A percentile compares a stretch with the other conserved stretches of the same genome.
phyloP scores from a whole-genome alignment of 2,329 filamentous ascomycete species.

The Fusarium tricinctum region DNA sequence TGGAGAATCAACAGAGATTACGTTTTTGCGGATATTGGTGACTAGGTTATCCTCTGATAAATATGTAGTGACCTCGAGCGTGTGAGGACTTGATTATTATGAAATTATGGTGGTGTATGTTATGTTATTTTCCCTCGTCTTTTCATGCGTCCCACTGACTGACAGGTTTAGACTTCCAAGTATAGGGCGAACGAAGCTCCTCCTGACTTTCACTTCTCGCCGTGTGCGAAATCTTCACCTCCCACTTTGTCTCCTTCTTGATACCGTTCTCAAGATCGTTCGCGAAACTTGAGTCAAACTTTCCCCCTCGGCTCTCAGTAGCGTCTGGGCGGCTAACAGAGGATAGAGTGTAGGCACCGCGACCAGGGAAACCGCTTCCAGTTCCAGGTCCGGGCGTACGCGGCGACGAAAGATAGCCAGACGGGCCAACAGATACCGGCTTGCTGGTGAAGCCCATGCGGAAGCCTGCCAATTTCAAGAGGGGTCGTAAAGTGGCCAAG shows the following conservation, averaged over 20 bases:
- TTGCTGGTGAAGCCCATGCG: constrained; percentile 37
- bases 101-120: no score
- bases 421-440: constrained; percentile 24
- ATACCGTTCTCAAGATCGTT: constrained; percentile 13
- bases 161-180: constrained; percentile 3
- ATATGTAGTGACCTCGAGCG: no score
- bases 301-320: not conserved
- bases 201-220: constrained; percentile 37
- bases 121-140: not conserved
- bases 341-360: constrained; percentile 30
- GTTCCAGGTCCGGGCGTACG: constrained; percentile 35
- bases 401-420: constrained; percentile 15
- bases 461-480: constrained; percentile 49
- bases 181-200: constrained; percentile 23
- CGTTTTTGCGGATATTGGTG: no score
- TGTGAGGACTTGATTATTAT: no score
- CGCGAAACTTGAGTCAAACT: not conserved
- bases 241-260: constrained; percentile 32
- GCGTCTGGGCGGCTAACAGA: constrained; percentile 21
- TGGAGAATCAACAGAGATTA: no score
- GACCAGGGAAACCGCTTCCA: constrained; percentile 20
- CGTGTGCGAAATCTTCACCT: constrained; percentile 26
- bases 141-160: not conserved
- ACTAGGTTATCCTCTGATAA: no score
- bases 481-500: constrained; percentile 59